A percentile compares a stretch with the other conserved stretches of the same genome.
Conservation (phyloP, 495 filamentous ascomycete genomes). For the Hypoxylon subgilvum region DNA sequence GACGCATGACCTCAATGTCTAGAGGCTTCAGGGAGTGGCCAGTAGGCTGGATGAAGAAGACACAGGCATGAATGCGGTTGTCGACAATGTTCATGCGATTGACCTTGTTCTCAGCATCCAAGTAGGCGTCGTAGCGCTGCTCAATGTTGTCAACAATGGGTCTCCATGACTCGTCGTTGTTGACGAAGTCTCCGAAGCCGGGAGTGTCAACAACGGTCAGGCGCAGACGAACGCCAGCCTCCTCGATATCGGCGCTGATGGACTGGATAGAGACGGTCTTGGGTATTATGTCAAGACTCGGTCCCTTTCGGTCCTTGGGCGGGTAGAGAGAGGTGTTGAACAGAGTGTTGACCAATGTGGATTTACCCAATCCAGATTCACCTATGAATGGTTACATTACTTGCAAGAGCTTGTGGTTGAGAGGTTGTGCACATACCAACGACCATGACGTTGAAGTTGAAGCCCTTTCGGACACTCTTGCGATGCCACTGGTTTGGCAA, state of each 20-base stretch:
- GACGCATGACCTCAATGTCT: conserved; percentile 98
- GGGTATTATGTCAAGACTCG: conserved; percentile 95
- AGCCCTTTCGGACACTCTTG: conserved; percentile 99
- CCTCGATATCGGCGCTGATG: conserved; percentile 97
- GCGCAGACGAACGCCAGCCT: conserved; percentile 96
- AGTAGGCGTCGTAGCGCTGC: conserved; percentile 95
- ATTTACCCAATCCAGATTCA: conserved; percentile 99
- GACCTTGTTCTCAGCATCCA: conserved; percentile 99
- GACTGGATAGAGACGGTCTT: conserved; percentile 99
- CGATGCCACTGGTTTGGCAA: conserved; percentile 99
- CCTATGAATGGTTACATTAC: conserved; percentile 58
- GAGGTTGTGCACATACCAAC: conserved; percentile 71
- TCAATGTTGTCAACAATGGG: conserved; percentile 99
- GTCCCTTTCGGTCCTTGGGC: conserved; percentile 95
- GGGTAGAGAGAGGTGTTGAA: conserved; percentile 99
- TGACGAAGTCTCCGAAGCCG: conserved; percentile 98
- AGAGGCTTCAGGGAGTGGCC: conserved; percentile 99
- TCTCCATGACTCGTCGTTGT: conserved; percentile 99
- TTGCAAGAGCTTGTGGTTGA: not conserved
- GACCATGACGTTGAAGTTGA: conserved; percentile 99
- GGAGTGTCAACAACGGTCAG: conserved; percentile 97
- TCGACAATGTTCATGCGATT: conserved; percentile 99
- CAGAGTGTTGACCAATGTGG: conserved; percentile 96
- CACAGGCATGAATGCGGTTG: conserved; percentile 97
- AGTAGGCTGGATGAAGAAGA: conserved; percentile 99